Conservation (phyloP, 768 basidiomycete genomes). For the Calocybe cyanea region DNA sequence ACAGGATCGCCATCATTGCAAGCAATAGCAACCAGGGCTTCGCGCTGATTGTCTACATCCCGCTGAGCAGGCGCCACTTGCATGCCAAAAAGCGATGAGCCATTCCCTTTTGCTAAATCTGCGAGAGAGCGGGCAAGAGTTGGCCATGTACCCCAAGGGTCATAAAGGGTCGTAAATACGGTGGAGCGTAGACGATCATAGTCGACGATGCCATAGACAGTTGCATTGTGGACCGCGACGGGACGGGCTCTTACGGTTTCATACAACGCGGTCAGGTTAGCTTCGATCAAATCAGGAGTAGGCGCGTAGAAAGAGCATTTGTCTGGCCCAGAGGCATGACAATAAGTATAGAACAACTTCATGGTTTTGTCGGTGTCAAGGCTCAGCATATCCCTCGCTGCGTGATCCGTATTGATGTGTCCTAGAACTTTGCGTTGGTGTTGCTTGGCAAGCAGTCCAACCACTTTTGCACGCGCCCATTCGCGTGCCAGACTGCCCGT, state of each 20-base stretch:
- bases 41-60: neutral
- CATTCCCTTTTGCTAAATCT: conserved; percentile 30
- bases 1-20: conserved; percentile 35
- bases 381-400: conserved; percentile 34
- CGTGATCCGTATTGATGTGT: conserved; percentile 34
- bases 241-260: conserved; percentile 27
- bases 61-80: neutral
- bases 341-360: conserved; percentile 31
- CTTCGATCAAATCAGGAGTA: conserved; percentile 26
- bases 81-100: conserved; percentile 20
- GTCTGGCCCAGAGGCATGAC: conserved; percentile 32
- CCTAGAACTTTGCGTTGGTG: conserved; percentile 23
- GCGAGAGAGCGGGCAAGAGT: conserved; percentile 32
- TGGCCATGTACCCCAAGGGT: conserved; percentile 30
- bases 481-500: conserved; percentile 22
- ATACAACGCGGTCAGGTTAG: conserved; percentile 32
- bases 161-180: conserved; percentile 32
- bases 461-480: conserved; percentile 30
- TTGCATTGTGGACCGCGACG: conserved; percentile 26
- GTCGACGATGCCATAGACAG: conserved; percentile 34
- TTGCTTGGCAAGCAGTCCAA: conserved; percentile 28
- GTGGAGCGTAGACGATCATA: conserved; percentile 24
- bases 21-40: conserved; percentile 16
- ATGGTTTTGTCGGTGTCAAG: conserved; percentile 33
- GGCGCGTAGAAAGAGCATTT: conserved; percentile 37